Evolutionary conservation across 225 moss, liverwort and hornwort genomes (phyloP).

Genomic region (Climacium dendroides): DNA sequence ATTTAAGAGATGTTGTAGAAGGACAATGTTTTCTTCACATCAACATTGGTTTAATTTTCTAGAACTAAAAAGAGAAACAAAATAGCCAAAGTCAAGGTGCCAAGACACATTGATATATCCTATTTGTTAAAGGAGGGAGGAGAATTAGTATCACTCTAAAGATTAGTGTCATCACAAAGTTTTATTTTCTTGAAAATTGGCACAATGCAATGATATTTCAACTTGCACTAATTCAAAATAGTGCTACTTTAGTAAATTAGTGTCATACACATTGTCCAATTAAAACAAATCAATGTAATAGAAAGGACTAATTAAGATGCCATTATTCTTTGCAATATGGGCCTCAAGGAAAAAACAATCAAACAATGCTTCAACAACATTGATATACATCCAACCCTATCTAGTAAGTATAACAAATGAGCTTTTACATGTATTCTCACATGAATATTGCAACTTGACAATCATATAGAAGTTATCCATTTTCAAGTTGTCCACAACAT

Average conservation of each 20-base stretch:
- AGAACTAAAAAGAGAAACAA: too few species aligned
- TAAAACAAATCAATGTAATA: background rate
- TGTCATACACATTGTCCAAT: rapidly evolving
- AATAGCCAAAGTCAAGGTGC: background rate
- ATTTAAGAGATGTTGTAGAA: background rate
- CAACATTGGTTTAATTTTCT: background rate
- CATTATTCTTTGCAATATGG: rapidly evolving
- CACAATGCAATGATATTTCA: background rate
- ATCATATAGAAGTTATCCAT: background rate
- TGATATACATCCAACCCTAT: background rate
- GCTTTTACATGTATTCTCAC: background rate
- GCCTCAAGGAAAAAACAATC: background rate
- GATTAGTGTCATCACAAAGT: background rate
- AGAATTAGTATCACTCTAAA: background rate
- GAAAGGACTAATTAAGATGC: background rate
- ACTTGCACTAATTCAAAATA: background rate
- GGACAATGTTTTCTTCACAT: background rate
- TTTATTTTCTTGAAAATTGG: background rate
- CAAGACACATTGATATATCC: background rate
- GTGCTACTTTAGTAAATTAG: background rate
- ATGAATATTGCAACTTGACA: background rate
- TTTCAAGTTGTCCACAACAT: background rate
- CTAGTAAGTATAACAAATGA: background rate
- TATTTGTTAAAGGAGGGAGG: too few species aligned
- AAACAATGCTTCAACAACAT: background rate